Base-by-base conservation (phyloP, 2,329 filamentous ascomycete genomes). In the Calonectria fujianensis region DNA sequence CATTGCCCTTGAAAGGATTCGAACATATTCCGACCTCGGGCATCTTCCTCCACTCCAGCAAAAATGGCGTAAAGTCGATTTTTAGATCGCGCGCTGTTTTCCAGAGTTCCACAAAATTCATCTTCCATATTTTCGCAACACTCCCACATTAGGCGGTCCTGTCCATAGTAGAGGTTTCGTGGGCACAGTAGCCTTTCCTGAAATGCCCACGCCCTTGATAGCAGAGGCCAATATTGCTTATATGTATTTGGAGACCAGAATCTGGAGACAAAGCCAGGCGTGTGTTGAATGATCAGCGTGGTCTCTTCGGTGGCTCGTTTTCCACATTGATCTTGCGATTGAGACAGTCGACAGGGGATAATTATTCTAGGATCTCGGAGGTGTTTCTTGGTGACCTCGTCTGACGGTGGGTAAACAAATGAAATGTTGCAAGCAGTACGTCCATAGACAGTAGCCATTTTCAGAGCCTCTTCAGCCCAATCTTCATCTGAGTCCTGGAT, bases 111-210 rank as follows among this genome's bases (percentile, higher is more conserved):
- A 0, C 35, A 71, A 20, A 74, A 74, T 13, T 74, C 71, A 14
- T 75, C 68, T 16, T 74, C 54, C 3, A 74, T 9, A 9, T 8
- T 52, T 35, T 71, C 45, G 10, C 71, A 75, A 9, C 74, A 75
- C 50, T 74, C 74, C 71, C 71, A 75, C n/a, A 69, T 39, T 2
- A 75, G 50, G 1, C 54, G 27, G 5, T 69, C 54, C 6, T 52
- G 63, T 1, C 71, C 74, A 31, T 75, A 71, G 27, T 73, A 73
- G 31, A 75, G 69, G 10, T 73, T 75, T 16, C 61, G 61, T 4
- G 69, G 39, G n/a, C 69, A 72, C 2, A 72, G 37, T 1, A 72
- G 16, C 14, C 69, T 32, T 27, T 72, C 61, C 20, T 72, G 61
- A 41, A 72, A 66, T 1, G 51, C 63, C 69, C 61, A 71, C 13